phyloP scores from a whole-genome alignment of 2,329 filamentous ascomycete species.

The Trichoderma atroviride region DNA sequence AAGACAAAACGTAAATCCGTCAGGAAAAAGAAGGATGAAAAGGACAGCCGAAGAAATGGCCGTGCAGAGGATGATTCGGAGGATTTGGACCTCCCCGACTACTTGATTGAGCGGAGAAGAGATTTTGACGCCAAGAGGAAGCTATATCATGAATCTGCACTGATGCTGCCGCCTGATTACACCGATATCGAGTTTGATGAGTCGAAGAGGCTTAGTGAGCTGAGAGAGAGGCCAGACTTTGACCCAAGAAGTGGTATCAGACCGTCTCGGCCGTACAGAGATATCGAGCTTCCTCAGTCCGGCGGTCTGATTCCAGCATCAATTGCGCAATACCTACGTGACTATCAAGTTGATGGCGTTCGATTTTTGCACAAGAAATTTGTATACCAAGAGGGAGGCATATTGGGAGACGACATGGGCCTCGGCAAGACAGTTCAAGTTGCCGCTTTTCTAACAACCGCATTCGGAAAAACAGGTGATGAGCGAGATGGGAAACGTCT shows the following conservation, averaged over 20 bases:
- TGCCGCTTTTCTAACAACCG: conserved; percentile 85
- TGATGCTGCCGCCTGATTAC: conserved; percentile 78
- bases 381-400: conserved; percentile 85
- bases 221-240: conserved; percentile 73
- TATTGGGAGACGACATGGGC: conserved; percentile 97
- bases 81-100: conserved; percentile 68
- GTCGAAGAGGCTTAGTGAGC: conserved; percentile 32
- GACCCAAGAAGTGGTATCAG: conserved; percentile 55
- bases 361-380: conserved; percentile 86
- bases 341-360: conserved; percentile 87
- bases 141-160: conserved; percentile 64
- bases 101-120: conserved; percentile 68
- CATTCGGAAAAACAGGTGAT: conserved; percentile 92
- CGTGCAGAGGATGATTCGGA: conserved; percentile 49
- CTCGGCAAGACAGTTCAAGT: conserved; percentile 97
- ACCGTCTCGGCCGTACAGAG: conserved; percentile 70
- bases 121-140: conserved; percentile 67
- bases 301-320: conserved; percentile 82
- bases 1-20: conserved; percentile 38
- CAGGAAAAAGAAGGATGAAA: conserved; percentile 34
- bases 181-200: conserved; percentile 72
- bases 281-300: conserved; percentile 75
- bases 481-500: conserved; percentile 83
- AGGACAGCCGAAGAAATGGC: conserved; percentile 36
- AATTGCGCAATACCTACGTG: conserved; percentile 87